Evolutionary conservation across 352 stramenopile species (phyloP).

Genomic region (Pythium utonaiense): DNA sequence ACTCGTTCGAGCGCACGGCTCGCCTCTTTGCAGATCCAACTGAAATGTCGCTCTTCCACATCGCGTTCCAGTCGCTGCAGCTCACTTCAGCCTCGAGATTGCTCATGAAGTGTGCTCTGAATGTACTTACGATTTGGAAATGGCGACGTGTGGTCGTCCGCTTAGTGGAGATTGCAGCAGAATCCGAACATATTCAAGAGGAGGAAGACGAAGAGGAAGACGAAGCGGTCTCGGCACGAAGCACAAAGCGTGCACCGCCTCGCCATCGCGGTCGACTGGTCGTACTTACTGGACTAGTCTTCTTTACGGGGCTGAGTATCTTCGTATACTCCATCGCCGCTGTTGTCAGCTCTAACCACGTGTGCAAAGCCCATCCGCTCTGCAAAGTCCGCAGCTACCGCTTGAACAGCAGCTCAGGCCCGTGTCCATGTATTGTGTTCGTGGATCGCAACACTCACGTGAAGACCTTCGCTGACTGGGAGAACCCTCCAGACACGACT

Average conservation of each 20-base stretch:
- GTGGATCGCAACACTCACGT: constrained; percentile 11
- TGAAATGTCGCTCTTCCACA: constrained; percentile 34
- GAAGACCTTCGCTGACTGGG: constrained; percentile 16
- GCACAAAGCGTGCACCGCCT: not conserved
- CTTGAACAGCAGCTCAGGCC: constrained; percentile 16
- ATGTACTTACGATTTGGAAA: constrained; percentile 36
- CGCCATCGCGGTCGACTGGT: not conserved
- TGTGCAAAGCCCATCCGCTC: not conserved
- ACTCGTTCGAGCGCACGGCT: constrained; percentile 32
- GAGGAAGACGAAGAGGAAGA: not conserved
- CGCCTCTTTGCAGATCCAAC: constrained; percentile 38
- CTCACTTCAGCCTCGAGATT: constrained; percentile 24
- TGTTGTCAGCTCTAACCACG: not conserved
- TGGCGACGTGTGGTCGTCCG: constrained; percentile 31
- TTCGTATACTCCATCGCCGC: constrained; percentile 21
- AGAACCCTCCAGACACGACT: constrained; percentile 14
- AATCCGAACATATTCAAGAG: not conserved
- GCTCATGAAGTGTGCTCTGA: constrained; percentile 31
- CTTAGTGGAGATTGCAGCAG: not conserved
- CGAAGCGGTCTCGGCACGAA: no score
- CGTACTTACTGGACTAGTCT: not conserved
- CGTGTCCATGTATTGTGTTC: constrained; percentile 30
- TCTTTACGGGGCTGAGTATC: constrained; percentile 1
- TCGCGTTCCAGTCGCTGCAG: constrained; percentile 39
- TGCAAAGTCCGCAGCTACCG: constrained; percentile 18